Conservation (phyloP, 257 asterid genomes). For the Knoxia roxburghii region DNA sequence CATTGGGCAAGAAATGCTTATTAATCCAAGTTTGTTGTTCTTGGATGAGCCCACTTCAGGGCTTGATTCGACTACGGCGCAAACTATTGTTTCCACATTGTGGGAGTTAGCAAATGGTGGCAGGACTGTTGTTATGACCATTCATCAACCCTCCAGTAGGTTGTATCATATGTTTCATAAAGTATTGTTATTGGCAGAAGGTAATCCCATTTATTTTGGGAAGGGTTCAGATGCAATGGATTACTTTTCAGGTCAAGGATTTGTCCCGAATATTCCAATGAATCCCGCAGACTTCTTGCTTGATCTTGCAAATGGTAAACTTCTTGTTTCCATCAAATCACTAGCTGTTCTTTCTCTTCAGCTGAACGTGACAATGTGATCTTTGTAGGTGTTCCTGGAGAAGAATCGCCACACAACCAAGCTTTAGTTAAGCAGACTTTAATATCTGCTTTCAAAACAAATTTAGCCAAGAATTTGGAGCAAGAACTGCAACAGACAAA, state of each 20-base stretch:
- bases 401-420: slow-evolving; percentile 42
- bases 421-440: slow-evolving; percentile 38
- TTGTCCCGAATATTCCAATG: slow-evolving; percentile 54
- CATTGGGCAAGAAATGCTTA: slow-evolving; percentile 83
- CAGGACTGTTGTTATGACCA: slow-evolving; percentile 65
- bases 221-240: slow-evolving; percentile 44
- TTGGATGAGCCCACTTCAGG: slow-evolving; percentile 90
- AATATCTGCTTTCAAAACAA: slow-evolving; percentile 36
- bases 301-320: slow-evolving; percentile 74
- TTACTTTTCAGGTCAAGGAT: slow-evolving; percentile 53
- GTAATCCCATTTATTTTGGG: slow-evolving; percentile 63
- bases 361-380: background rate
- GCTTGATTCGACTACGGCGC: slow-evolving; percentile 77
- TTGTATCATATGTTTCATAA: slow-evolving; percentile 70
- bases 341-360: too few relatives aligned
- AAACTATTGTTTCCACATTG: slow-evolving; percentile 54
- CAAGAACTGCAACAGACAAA: slow-evolving; percentile 26
- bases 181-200: slow-evolving; percentile 62
- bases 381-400: slow-evolving; percentile 43
- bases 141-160: slow-evolving; percentile 86
- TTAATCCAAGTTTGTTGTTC: slow-evolving; percentile 63
- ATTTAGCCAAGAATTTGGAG: slow-evolving; percentile 32
- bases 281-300: slow-evolving; percentile 82
- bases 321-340: background rate
- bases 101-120: slow-evolving; percentile 60